A percentile compares a stretch with the other conserved stretches of the same genome.
These are phyloP conservation scores for Williopsis jadinii DNA, from an alignment of 1,139 yeast species.

Conservation along the genomic window DNA sequence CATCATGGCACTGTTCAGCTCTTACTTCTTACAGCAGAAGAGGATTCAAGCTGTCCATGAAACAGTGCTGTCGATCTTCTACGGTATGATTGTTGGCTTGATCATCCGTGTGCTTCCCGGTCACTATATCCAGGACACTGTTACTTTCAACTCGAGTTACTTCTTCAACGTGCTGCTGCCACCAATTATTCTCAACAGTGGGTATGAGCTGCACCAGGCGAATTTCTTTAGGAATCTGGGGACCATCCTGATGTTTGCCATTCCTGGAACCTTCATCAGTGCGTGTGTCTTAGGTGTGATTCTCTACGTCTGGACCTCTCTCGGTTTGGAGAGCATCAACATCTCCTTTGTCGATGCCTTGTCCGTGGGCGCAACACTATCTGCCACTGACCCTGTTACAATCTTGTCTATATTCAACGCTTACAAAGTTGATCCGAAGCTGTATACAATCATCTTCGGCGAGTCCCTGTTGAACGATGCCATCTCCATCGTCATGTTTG, in stretches of 20 bases:
- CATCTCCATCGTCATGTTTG: slow-evolving; percentile 97
- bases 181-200: slow-evolving; percentile 93
- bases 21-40: slow-evolving; percentile 86
- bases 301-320: slow-evolving; percentile 80
- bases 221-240: slow-evolving; percentile 91
- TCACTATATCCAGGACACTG: slow-evolving; percentile 94
- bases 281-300: slow-evolving; percentile 85
- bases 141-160: slow-evolving; percentile 88
- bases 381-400: slow-evolving; percentile 98
- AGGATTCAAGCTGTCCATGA: slow-evolving; percentile 94
- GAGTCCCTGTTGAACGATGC: slow-evolving; percentile 95
- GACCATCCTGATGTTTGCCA: slow-evolving; percentile 88
- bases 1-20: slow-evolving; percentile 89
- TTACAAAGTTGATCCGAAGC: slow-evolving; percentile 94
- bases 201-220: slow-evolving; percentile 92
- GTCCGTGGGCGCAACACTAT: slow-evolving; percentile 94
- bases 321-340: slow-evolving; percentile 83
- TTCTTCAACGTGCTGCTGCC: slow-evolving; percentile 92
- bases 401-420: slow-evolving; percentile 94
- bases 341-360: slow-evolving; percentile 93
- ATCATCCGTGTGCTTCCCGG: slow-evolving; percentile 90
- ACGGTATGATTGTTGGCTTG: slow-evolving; percentile 94
- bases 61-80: slow-evolving; percentile 89
- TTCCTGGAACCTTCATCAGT: slow-evolving; percentile 92
- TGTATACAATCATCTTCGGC: slow-evolving; percentile 94